Conservation (phyloP, 768 basidiomycete genomes). For the Calocybe cyanea region DNA sequence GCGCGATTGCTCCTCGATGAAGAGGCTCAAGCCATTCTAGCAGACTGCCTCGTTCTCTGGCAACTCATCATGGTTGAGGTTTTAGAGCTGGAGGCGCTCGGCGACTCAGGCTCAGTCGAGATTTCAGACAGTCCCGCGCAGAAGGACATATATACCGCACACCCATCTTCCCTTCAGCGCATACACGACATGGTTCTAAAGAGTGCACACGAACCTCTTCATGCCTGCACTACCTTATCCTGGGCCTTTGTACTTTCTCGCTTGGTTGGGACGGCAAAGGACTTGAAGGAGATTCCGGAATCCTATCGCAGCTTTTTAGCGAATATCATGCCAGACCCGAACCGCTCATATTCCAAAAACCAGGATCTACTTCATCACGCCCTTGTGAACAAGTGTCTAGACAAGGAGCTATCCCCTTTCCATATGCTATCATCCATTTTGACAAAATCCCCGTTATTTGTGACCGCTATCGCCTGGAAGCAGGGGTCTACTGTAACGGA, state of each 20-base stretch:
- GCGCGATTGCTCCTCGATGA: conserved; percentile 68
- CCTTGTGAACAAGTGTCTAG: conserved; percentile 59
- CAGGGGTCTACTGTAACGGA: conserved; percentile 66
- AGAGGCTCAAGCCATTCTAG: conserved; percentile 58
- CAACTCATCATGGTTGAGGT: conserved; percentile 77
- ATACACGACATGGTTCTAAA: conserved; percentile 67
- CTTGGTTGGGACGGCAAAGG: conserved; percentile 41
- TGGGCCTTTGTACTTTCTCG: conserved; percentile 85
- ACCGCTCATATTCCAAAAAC: conserved; percentile 50
- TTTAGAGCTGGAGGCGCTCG: conserved; percentile 71
- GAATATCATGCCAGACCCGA: conserved; percentile 38
- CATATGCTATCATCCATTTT: conserved; percentile 51
- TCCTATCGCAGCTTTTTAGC: conserved; percentile 56
- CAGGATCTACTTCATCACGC: conserved; percentile 49
- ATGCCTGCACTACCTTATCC: conserved; percentile 67
- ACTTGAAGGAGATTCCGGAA: conserved; percentile 48
- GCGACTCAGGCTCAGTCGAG: conserved; percentile 48
- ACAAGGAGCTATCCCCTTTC: conserved; percentile 59
- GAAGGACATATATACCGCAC: conserved; percentile 52
- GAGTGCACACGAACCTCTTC: conserved; percentile 54
- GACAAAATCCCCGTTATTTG: conserved; percentile 72
- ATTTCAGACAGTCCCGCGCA: conserved; percentile 47
- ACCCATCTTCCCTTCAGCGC: conserved; percentile 56
- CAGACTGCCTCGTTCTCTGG: conserved; percentile 73
- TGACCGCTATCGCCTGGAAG: conserved; percentile 67